A percentile compares a stretch with the other conserved stretches of the same genome.
phyloP scores from a whole-genome alignment of 225 moss, liverwort and hornwort species.

The Antitrichia curtipendula region DNA sequence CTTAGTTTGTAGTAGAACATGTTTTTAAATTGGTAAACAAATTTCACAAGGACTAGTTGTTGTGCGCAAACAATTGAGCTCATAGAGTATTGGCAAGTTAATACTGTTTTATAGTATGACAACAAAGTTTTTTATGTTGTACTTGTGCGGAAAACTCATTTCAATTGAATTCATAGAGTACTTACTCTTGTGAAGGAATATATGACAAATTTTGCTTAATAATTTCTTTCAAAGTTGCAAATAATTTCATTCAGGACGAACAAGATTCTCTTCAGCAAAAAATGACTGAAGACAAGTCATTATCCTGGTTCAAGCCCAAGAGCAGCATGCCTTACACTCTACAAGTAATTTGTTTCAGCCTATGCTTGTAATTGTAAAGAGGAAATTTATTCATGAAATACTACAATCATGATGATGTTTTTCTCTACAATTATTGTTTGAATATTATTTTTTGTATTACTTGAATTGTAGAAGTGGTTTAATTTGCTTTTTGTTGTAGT shows the following conservation, averaged over 20 bases:
- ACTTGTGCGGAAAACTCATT: too few species aligned
- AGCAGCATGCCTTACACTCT: neutral
- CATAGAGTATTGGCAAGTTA: too few species aligned
- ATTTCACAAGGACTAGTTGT: too few species aligned
- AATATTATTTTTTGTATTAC: neutral
- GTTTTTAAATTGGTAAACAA: too few species aligned
- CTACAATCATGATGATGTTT: neutral
- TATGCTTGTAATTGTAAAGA: neutral
- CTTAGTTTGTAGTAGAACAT: too few species aligned
- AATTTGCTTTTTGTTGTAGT: neutral
- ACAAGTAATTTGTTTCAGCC: neutral
- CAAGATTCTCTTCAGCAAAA: neutral
- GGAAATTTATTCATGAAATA: neutral
- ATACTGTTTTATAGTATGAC: too few species aligned
- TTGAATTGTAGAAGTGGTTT: neutral
- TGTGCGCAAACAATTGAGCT: too few species aligned
- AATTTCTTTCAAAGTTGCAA: too few species aligned
- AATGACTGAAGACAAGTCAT: neutral
- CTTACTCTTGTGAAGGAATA: too few species aligned
- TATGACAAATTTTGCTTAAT: too few species aligned
- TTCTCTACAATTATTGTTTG: neutral
- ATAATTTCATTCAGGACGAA: neutral
- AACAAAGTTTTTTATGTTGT: too few species aligned
- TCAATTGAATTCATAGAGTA: too few species aligned
- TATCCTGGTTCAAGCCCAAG: neutral